phyloP scores from a whole-genome alignment of 2,329 filamentous ascomycete species.

The Hypoxylon sp. region DNA sequence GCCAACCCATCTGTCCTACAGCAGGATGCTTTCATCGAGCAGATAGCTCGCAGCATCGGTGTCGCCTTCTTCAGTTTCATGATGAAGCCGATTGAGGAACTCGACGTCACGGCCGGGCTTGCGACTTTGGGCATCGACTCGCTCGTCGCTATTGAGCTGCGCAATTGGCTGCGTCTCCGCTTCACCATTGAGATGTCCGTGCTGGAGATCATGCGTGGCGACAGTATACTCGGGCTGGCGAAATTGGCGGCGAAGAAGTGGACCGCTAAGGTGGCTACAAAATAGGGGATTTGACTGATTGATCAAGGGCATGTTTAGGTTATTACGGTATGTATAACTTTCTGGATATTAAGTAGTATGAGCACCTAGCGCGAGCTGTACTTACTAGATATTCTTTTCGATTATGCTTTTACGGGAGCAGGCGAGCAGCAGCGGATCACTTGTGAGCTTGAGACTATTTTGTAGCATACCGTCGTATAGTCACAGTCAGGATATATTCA shows the following conservation, averaged over 20 bases:
- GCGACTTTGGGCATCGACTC: background rate
- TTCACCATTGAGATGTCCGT: background rate
- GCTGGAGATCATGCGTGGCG: background rate
- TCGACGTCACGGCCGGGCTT: background rate
- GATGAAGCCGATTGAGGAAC: background rate
- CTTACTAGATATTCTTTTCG: too few relatives aligned
- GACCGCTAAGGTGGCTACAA: background rate
- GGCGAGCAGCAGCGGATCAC: too few relatives aligned
- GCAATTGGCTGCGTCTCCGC: background rate
- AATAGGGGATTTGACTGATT: background rate
- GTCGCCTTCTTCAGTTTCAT: constrained; percentile 1
- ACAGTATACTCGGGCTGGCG: background rate
- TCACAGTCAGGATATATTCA: too few relatives aligned
- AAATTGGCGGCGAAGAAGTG: background rate
- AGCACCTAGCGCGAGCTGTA: too few relatives aligned
- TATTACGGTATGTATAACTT: background rate
- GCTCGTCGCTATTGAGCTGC: background rate
- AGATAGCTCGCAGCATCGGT: background rate
- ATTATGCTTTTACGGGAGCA: too few relatives aligned
- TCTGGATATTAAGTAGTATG: background rate
- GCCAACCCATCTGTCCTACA: background rate
- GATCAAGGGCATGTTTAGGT: background rate
- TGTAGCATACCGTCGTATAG: too few relatives aligned
- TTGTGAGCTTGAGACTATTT: too few relatives aligned
- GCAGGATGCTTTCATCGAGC: background rate